Percentiles rank a stretch among this genome's conserved stretches.
Evolutionary conservation across 2,329 filamentous ascomycete genomes (phyloP).

Genomic region (Penicillium sp.): DNA sequence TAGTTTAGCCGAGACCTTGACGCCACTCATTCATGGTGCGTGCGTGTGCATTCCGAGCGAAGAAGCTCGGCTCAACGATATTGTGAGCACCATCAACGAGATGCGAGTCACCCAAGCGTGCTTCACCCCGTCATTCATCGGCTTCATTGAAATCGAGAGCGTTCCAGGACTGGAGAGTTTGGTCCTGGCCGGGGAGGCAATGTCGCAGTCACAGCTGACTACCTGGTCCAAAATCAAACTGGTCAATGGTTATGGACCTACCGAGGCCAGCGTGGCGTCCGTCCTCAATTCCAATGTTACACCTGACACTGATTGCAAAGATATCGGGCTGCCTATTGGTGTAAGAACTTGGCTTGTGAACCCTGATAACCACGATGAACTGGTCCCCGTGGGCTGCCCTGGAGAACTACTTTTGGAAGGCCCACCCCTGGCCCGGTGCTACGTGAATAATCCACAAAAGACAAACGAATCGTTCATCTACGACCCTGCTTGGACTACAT

Average conservation of each 20-base stretch:
- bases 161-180: conserved; percentile 45
- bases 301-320: conserved; percentile 30
- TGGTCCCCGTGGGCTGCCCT: conserved; percentile 42
- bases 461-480: conserved; percentile 58
- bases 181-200: conserved; percentile 47
- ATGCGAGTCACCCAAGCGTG: conserved; percentile 55
- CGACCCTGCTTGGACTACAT: conserved; percentile 53
- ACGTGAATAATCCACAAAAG: conserved; percentile 57
- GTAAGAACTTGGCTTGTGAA: conserved; percentile 41
- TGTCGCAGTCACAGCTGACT: conserved; percentile 44
- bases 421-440: conserved; percentile 61
- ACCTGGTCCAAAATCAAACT: conserved; percentile 39
- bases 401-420: conserved; percentile 42
- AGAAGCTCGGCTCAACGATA: conserved; percentile 48
- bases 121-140: conserved; percentile 60
- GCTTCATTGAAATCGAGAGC: conserved; percentile 43
- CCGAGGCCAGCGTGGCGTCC: conserved; percentile 40
- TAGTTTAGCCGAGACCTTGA: conserved; percentile 54
- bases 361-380: conserved; percentile 37
- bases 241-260: conserved; percentile 46
- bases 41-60: conserved; percentile 59
- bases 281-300: conserved; percentile 35
- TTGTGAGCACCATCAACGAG: conserved; percentile 50
- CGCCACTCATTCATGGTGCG: conserved; percentile 54
- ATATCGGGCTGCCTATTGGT: conserved; percentile 37